These are phyloP conservation scores for Dendrobium chrysotoxum DNA, from an alignment of 106 monocot genomes.

Conservation along the genomic window DNA sequence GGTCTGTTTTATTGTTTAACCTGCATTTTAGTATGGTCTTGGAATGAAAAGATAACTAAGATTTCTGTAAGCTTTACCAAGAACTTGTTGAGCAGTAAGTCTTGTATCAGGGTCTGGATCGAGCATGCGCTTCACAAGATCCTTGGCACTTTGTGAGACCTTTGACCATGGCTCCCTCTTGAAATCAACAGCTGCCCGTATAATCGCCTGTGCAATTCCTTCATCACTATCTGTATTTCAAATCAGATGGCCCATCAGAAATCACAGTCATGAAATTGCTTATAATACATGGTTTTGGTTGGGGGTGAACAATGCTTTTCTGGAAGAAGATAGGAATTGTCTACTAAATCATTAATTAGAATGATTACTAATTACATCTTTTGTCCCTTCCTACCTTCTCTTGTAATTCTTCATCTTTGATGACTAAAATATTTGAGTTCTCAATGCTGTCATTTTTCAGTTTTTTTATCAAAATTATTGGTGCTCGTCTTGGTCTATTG, in stretches of 20 bases:
- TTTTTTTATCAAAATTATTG: background rate
- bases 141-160: conserved; percentile 51
- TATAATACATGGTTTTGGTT: background rate
- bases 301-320: background rate
- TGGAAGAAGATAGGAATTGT: background rate
- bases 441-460: background rate
- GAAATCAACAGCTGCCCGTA: conserved; percentile 37
- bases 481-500: too few species aligned
- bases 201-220: conserved; percentile 51
- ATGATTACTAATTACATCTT: too few species aligned
- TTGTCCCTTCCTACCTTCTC: background rate
- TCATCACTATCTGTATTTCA: conserved; percentile 55
- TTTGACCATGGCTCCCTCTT: conserved; percentile 62
- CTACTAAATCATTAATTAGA: background rate
- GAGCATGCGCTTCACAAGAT: conserved; percentile 53
- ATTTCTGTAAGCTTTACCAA: conserved; percentile 21
- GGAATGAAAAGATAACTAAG: background rate
- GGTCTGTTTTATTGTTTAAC: too few species aligned
- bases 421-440: background rate
- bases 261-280: background rate
- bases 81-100: conserved; percentile 53
- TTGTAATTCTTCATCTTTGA: background rate
- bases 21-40: too few species aligned
- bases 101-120: conserved; percentile 43
- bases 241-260: background rate